Evolutionary conservation across 768 basidiomycete genomes (phyloP).

Genomic region (Hypholoma sublateritium): DNA sequence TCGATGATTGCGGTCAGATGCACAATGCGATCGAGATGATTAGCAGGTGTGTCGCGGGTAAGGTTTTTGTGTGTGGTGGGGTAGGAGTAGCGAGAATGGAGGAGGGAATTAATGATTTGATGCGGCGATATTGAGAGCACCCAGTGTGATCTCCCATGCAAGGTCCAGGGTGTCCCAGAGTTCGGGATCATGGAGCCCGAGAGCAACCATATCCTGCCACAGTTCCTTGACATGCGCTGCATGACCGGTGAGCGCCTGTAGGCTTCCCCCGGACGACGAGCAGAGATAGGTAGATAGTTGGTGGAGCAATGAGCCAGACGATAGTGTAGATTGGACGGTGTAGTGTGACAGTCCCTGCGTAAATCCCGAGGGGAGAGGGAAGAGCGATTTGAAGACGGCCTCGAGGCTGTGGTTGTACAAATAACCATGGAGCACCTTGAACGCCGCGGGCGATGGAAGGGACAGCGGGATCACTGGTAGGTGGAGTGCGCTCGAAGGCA

Average conservation of each 20-base stretch:
- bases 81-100: background rate
- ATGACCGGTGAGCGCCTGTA: conserved; percentile 47
- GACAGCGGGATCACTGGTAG: conserved; percentile 71
- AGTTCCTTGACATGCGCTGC: conserved; percentile 75
- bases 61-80: background rate
- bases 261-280: conserved; percentile 42
- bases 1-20: conserved; percentile 13
- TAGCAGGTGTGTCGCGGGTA: conserved; percentile 10
- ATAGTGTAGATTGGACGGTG: conserved; percentile 40
- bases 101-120: conserved; percentile 26
- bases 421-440: conserved; percentile 62
- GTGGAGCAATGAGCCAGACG: conserved; percentile 53
- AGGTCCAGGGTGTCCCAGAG: conserved; percentile 79
- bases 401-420: conserved; percentile 68
- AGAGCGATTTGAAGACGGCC: conserved; percentile 57
- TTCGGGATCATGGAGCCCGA: conserved; percentile 70
- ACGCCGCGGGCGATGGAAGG: conserved; percentile 70
- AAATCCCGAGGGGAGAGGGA: conserved; percentile 55
- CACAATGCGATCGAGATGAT: conserved; percentile 7
- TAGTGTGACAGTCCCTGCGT: conserved; percentile 43
- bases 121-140: conserved; percentile 50
- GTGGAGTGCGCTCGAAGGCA: conserved; percentile 30
- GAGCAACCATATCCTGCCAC: conserved; percentile 76
- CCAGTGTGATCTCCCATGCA: conserved; percentile 76
- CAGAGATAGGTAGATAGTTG: conserved; percentile 54